phyloP scores from a whole-genome alignment of 73 alveolate species.

The Tetrahymena borealis region DNA sequence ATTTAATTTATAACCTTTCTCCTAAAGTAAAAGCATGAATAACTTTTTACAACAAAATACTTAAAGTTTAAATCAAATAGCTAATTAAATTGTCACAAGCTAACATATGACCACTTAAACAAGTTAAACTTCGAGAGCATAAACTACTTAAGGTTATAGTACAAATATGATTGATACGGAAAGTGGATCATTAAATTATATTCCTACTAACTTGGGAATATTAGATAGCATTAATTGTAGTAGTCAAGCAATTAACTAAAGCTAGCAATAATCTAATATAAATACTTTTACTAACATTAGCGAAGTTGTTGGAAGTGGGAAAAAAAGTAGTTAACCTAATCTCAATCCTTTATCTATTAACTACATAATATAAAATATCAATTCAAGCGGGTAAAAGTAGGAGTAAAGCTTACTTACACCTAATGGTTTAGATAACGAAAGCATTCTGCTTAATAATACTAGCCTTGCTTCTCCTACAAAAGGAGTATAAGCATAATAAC shows the following conservation, averaged over 20 bases:
- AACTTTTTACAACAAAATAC: background rate
- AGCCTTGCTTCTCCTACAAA: background rate
- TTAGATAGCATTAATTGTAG: background rate
- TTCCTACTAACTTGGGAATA: background rate
- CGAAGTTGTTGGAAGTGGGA: background rate
- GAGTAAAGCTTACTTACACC: background rate
- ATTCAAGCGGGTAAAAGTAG: background rate
- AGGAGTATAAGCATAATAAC: background rate
- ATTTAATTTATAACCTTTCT: background rate
- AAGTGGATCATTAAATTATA: background rate
- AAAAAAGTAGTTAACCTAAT: background rate
- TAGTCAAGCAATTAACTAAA: background rate
- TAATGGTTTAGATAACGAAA: background rate
- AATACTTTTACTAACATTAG: background rate
- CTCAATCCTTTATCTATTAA: background rate
- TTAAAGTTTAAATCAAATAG: background rate
- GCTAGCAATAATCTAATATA: background rate
- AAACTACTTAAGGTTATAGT: background rate
- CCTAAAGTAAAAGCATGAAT: background rate
- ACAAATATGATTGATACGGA: background rate
- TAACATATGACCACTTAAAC: background rate
- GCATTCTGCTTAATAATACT: background rate
- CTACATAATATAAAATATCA: background rate
- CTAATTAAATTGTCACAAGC: background rate
- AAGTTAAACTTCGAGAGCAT: background rate